Evolutionary conservation across 768 basidiomycete genomes (phyloP), one percentile per base, ranked within the genome.

Genomic region (Sporobolomyces roseus): DNA sequence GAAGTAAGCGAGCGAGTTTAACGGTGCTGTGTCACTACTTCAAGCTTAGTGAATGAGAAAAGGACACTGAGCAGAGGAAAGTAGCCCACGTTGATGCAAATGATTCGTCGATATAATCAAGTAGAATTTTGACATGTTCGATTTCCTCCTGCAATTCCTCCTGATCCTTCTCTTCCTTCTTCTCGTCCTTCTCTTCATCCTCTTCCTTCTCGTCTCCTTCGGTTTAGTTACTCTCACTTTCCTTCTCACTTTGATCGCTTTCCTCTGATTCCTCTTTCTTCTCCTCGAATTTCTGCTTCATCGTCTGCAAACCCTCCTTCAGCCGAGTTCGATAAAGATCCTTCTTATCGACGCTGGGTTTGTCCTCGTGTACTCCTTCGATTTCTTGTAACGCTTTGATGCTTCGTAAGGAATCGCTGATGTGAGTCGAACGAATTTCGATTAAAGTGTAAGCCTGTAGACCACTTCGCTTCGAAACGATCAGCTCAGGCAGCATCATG

Each of bases 41-140:
- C 25, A 29, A 2, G 46, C 10, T 48, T 8, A 48, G 46, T 48
- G n/a, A 12, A n/a, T n/a, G n/a, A n/a, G n/a, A n/a, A n/a, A n/a
- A 41, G 41, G 46, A 21, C n/a, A 48, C 46, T 14, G 36, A 46
- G 1, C 29, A 27, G 38, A 17, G 46, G 2, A 0, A 1, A 25
- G 25, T 46, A 23, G 56, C 66, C 14, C 30, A 63, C 61, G 43
- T 63, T 2, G 66, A 33, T 13, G 16, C 50, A 27, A 68, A 68
- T 1, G 36, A 12, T 19, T 48, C 32, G 16, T 81, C 78, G 55
- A 86, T 76, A 63, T 83, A 83, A 36, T 79, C 77, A 51, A 85
- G 80, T 46, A 88, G 81, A 27, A 85, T 76, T 46, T 80, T 79
- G 38, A 85, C 80, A 7, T 84, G 82, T 6, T 81, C 75, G n/a